These are phyloP conservation scores for Sclerotinia sclerotiorum DNA, from an alignment of 2,329 filamentous ascomycete genomes.

Conservation along the genomic window DNA sequence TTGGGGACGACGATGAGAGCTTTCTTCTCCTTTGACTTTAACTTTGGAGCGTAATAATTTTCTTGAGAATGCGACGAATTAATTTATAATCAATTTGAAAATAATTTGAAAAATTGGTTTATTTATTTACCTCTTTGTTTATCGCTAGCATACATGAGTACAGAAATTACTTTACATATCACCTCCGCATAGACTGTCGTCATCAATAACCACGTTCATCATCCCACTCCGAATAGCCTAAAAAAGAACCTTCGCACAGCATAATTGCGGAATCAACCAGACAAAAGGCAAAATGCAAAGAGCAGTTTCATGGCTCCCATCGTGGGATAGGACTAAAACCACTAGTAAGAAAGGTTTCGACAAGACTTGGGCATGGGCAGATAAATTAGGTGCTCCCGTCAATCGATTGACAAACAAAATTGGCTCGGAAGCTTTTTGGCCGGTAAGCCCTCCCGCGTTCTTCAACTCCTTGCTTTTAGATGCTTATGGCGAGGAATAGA, in stretches of 20 bases:
- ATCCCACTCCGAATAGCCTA: slow-evolving; percentile 22
- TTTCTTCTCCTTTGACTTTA: background rate
- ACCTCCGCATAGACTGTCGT: slow-evolving; percentile 15
- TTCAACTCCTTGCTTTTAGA: background rate
- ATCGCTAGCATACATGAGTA: background rate
- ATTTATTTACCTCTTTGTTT: background rate
- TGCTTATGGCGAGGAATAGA: slow-evolving; percentile 36
- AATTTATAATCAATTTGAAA: background rate
- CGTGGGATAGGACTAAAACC: slow-evolving; percentile 56
- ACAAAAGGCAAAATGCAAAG: slow-evolving; percentile 38
- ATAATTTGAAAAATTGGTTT: background rate
- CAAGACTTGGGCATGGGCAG: slow-evolving; percentile 66
- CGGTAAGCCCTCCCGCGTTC: slow-evolving; percentile 39
- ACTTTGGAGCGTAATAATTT: background rate
- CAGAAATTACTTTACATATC: background rate
- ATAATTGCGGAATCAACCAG: slow-evolving; percentile 32
- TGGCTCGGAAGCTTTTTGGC: slow-evolving; percentile 81
- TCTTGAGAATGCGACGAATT: slow-evolving; percentile 17
- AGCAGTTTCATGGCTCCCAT: slow-evolving; percentile 40
- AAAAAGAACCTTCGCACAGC: slow-evolving; percentile 23
- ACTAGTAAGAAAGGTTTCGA: slow-evolving; percentile 68
- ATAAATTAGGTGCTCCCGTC: slow-evolving; percentile 70
- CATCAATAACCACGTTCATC: slow-evolving; percentile 9
- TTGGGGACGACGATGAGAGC: slow-evolving; percentile 9
- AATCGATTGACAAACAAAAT: slow-evolving; percentile 81